Base-by-base conservation (phyloP, 805 yeast species). In the Metschnikowia gruessii region DNA sequence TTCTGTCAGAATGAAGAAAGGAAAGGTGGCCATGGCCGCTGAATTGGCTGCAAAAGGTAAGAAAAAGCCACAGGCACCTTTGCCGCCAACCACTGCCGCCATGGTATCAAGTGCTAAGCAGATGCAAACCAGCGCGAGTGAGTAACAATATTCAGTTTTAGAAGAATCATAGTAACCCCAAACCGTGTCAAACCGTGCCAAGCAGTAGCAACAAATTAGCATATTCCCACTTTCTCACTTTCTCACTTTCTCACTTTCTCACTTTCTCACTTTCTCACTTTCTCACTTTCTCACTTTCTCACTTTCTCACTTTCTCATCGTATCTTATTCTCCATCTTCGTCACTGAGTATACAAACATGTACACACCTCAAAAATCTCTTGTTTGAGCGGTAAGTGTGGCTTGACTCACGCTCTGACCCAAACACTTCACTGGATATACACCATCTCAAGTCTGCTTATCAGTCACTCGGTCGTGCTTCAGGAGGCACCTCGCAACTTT, bases 11-110 rank as follows among this genome's bases (percentile, higher is more conserved):
- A 48, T 50, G 50, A 34, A 44, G 34, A 35, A 46, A 32, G 28
- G 39, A 21, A 51, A 49, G 26, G 42, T 33, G 17, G 49, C 49
- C 9, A 42, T 46, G 3, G 43, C 48, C 13, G 50, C 50, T 33
- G 13, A 41, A 12, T 32, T 26, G 19, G 29, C 38, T 10, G 30
- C 35, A 3, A 19, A 34, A 19, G 42, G 37, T 17, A 33, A 22
- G 11, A 16, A 7, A 4, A 40, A 36, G 12, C 12, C 44, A 7
- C 36, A 34, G n/a, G 26, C 35, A 7, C 40, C 34, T 10, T 12
- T 32, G 31, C 24, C 43, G 12, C 37, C 42, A 19, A 15, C 32
- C 2, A 18, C 32, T n/a, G 38, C 42, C 8, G 43, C 43, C 7
- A 39, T 21, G 19, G 39, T 34, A 12, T 16, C 48, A 16, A 18